Conservation (phyloP, 169 alveolate genomes). For the Eimeria zaria region DNA sequence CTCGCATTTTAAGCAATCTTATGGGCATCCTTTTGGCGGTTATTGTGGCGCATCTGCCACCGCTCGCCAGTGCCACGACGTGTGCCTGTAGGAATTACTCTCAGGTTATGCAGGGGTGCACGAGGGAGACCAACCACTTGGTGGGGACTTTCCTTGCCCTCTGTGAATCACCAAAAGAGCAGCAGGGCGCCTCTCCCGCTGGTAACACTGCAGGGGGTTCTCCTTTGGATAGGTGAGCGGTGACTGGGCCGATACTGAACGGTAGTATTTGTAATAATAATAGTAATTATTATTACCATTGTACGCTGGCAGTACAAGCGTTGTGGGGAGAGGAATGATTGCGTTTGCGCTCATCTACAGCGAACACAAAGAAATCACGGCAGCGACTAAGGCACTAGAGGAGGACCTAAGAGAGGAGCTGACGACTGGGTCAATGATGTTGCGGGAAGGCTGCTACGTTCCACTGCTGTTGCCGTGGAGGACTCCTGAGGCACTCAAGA, state of each 20-base stretch:
- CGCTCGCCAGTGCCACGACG: conserved; percentile 57
- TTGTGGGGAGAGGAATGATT: not conserved
- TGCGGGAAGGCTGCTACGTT: conserved; percentile 45
- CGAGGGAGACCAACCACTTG: conserved; percentile 31
- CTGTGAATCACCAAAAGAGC: conserved; percentile 17
- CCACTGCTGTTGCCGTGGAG: conserved; percentile 44
- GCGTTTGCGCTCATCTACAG: not conserved
- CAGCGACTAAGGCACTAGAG: conserved; percentile 35
- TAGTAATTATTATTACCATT: no score
- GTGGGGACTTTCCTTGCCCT: conserved; percentile 17
- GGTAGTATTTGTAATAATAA: not conserved
- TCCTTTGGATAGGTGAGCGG: not conserved
- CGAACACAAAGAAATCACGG: not conserved
- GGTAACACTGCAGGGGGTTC: not conserved
- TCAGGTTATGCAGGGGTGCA: conserved; percentile 48
- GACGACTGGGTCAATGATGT: not conserved
- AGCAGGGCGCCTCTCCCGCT: not conserved
- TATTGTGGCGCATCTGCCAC: conserved; percentile 75
- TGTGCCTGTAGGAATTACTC: conserved; percentile 24
- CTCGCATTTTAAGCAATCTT: conserved; percentile 68
- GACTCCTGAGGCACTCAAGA: not conserved
- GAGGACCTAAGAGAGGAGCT: conserved; percentile 12
- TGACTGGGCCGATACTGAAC: not conserved
- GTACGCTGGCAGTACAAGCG: not conserved
- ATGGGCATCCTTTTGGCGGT: conserved; percentile 78